Base-by-base conservation (phyloP, 192 early-diverging fungal species). In the Coemansia guatemalensis region DNA sequence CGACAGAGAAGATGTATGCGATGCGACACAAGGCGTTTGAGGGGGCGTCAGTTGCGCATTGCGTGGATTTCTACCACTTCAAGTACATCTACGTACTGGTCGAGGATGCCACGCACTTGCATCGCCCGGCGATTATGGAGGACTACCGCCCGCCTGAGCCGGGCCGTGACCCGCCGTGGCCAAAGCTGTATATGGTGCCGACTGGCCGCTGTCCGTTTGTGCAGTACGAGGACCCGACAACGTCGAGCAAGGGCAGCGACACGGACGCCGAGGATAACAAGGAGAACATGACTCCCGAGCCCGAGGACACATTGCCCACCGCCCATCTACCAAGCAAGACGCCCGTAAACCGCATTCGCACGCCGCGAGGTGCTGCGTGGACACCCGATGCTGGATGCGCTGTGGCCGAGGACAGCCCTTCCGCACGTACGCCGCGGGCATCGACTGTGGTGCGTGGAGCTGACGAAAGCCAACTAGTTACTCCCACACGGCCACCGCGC, bases 161-260 rank as follows among this genome's bases (percentile, higher is more conserved):
- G 17, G 74, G 74, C 32, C 62, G 59, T 47, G 70, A 76, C 59
- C 71, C 81, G 24, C 74, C 81, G 56, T 82, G 81, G 81, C 81
- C 81, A 61, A 76, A 77, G 67, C 68, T 82, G 39, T 82, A 82
- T 53, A 82, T 82, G 74, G 81, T 82, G 9, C 81, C 81, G 11
- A 65, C 68, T 3, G 81, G 81, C 14, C 68, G 81, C 24, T 82
- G 81, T n/a, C 81, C 81, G 21, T 82, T 82, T 78, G 71, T 82
- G 20, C 81, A 74, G 72, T 78, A 82, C 66, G 75, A 82, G 35
- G 81, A 82, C 12, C 75, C 81, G 14, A 75, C 78, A 2, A 79
- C 76, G 3, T 81, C 78, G 23, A 81, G 73, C 73, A 81, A 81
- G 66, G 60, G 64, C 65, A 72, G 69, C 62, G 78, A 81, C 23